Evolutionary conservation across 805 yeast species (phyloP).

Genomic region (Suhomyces sp.): DNA sequence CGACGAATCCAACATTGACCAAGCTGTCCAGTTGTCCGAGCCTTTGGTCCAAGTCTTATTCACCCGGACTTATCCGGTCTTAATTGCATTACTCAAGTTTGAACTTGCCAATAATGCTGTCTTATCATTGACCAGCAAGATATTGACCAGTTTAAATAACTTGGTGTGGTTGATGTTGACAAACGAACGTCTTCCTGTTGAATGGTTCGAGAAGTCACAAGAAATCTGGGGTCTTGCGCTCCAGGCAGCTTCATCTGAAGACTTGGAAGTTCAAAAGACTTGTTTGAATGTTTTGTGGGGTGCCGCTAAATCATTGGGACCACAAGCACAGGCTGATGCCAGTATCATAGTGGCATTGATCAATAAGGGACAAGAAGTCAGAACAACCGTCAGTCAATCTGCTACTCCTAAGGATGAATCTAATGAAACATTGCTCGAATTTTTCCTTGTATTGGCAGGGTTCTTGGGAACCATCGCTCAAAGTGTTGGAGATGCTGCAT

Average conservation of each 20-base stretch:
- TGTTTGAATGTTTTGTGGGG: conserved; percentile 41
- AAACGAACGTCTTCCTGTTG: conserved; percentile 29
- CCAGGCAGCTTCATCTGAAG: conserved; percentile 9
- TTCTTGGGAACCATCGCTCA: conserved; percentile 52
- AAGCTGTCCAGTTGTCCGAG: conserved; percentile 14
- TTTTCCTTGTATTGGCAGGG: conserved; percentile 43
- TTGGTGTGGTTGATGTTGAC: conserved; percentile 56
- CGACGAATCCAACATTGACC: conserved; percentile 16
- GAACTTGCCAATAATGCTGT: conserved; percentile 26
- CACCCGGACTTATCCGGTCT: conserved; percentile 22
- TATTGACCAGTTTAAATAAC: conserved; percentile 70
- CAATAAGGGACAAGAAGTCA: conserved; percentile 17
- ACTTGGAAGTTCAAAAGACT: conserved; percentile 28
- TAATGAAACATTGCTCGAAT: conserved; percentile 9
- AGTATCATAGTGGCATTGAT: conserved; percentile 27
- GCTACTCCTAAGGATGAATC: not conserved
- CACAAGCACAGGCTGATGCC: conserved; percentile 21
- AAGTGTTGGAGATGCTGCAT: conserved; percentile 42
- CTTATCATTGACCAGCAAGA: conserved; percentile 49
- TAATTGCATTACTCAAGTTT: conserved; percentile 41
- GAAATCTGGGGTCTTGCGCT: conserved; percentile 31
- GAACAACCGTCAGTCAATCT: not conserved
- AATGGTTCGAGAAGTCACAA: conserved; percentile 36
- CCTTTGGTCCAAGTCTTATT: conserved; percentile 22
- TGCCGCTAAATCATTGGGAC: conserved; percentile 35